These are phyloP conservation scores for Dalbergia cochinchinensis DNA, from an alignment of 306 rosid species.

Conservation along the genomic window DNA sequence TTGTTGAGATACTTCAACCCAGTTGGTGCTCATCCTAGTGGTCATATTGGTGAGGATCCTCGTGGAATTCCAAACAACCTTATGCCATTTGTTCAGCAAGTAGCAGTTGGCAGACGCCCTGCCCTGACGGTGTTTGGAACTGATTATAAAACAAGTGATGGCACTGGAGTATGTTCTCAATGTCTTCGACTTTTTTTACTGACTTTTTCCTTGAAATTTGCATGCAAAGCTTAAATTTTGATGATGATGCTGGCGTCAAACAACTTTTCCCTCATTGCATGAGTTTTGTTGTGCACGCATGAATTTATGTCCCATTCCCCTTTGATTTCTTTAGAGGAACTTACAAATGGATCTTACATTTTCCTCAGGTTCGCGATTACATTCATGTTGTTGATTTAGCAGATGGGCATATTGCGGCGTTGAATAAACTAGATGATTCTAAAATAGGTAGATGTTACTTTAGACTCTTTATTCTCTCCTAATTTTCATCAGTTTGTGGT, in stretches of 20 bases:
- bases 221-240: constrained; percentile 12
- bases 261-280: constrained; percentile 23
- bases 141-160: constrained; percentile 88
- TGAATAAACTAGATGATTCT: constrained; percentile 72
- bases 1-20: constrained; percentile 97
- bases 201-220: constrained; percentile 12
- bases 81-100: constrained; percentile 99
- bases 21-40: constrained; percentile 96
- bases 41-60: constrained; percentile 96
- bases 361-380: constrained; percentile 92
- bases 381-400: constrained; percentile 97
- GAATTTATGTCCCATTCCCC: constrained; percentile 5
- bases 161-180: constrained; percentile 85
- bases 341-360: constrained; percentile 36
- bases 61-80: constrained; percentile 94
- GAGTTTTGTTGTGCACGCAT: background rate
- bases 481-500: background rate
- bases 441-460: constrained; percentile 78
- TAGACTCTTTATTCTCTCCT: constrained; percentile 5
- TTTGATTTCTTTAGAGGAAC: constrained; percentile 40
- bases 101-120: constrained; percentile 93
- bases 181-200: background rate
- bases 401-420: constrained; percentile 95
- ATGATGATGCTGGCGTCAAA: background rate
- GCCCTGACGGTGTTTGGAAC: constrained; percentile 86